Conservation (phyloP, 192 early-diverging fungal species). For the Allomyces arbusculus region DNA sequence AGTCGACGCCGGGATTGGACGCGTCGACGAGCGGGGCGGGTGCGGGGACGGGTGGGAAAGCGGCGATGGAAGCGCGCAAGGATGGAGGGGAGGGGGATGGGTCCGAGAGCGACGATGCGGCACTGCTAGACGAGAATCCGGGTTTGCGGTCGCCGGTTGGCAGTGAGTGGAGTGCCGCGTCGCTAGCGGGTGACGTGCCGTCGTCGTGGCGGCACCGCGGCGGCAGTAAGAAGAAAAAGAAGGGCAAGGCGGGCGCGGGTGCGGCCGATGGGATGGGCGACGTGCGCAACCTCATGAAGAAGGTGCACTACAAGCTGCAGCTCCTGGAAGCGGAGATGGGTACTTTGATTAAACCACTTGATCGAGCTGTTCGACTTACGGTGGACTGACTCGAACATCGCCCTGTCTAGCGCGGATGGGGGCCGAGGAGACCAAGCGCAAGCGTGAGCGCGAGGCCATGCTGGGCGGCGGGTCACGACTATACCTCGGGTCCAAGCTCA, state of each 20-base stretch:
- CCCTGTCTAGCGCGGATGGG: not conserved
- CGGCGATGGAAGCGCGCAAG: not conserved
- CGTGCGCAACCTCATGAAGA: not conserved
- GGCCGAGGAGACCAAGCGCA: not conserved
- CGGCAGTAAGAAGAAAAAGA: not conserved
- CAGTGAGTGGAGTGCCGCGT: not conserved
- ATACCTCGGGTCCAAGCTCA: not conserved
- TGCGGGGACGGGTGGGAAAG: not conserved
- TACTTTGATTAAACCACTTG: too few species aligned
- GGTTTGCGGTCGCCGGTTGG: not conserved
- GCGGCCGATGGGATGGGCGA: not conserved
- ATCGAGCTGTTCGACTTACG: too few species aligned
- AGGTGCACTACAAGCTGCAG: conserved; percentile 1
- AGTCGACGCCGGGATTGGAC: not conserved
- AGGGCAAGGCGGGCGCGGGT: not conserved
- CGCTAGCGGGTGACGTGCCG: not conserved
- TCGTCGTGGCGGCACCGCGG: not conserved
- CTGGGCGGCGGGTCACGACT: not conserved
- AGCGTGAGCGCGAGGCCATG: not conserved
- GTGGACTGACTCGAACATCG: too few species aligned
- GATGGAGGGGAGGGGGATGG: not conserved
- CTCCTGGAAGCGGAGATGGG: not conserved
- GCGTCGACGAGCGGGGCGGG: not conserved
- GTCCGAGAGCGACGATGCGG: not conserved
- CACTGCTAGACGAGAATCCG: not conserved